phyloP scores from a whole-genome alignment of 1,284 basidiomycete species.

The Lentinula novae-zelandiae region DNA sequence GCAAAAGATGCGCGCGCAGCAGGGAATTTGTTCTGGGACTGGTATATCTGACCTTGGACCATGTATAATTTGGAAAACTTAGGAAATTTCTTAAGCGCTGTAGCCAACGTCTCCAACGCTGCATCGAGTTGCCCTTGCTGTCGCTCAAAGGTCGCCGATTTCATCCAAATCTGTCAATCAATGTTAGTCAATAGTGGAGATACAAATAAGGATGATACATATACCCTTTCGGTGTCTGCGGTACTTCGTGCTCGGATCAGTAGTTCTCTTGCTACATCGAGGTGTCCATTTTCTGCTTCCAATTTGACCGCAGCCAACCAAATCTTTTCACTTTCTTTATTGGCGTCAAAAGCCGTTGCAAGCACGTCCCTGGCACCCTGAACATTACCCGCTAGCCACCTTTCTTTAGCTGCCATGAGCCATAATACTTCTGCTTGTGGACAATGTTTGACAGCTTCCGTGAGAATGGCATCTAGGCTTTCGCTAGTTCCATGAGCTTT shows the following conservation, averaged over 20 bases:
- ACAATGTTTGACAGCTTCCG: constrained; percentile 82
- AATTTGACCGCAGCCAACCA: constrained; percentile 97
- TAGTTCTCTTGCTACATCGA: constrained; percentile 81
- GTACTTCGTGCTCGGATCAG: constrained; percentile 86
- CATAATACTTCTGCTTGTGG: constrained; percentile 95
- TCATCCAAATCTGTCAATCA: constrained; percentile 88
- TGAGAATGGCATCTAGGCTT: constrained; percentile 79
- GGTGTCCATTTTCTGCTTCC: constrained; percentile 91
- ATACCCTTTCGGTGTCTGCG: constrained; percentile 86
- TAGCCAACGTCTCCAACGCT: constrained; percentile 73
- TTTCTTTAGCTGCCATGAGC: constrained; percentile 97
- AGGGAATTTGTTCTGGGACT: constrained; percentile 54
- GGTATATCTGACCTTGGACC: constrained; percentile 91
- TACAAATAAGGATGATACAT: constrained; percentile 23
- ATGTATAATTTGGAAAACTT: constrained; percentile 91
- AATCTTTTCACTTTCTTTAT: constrained; percentile 95
- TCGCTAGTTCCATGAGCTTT: constrained; percentile 84
- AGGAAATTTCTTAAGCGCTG: constrained; percentile 80
- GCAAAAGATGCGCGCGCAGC: constrained; percentile 78
- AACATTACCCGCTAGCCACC: constrained; percentile 88
- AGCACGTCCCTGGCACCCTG: constrained; percentile 84
- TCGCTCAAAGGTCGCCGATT: constrained; percentile 92
- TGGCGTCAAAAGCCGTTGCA: constrained; percentile 88
- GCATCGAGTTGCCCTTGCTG: constrained; percentile 76
- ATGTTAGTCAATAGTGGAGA: constrained; percentile 13